phyloP scores from a whole-genome alignment of 2,329 filamentous ascomycete species.

The Diaporthe ampelina region DNA sequence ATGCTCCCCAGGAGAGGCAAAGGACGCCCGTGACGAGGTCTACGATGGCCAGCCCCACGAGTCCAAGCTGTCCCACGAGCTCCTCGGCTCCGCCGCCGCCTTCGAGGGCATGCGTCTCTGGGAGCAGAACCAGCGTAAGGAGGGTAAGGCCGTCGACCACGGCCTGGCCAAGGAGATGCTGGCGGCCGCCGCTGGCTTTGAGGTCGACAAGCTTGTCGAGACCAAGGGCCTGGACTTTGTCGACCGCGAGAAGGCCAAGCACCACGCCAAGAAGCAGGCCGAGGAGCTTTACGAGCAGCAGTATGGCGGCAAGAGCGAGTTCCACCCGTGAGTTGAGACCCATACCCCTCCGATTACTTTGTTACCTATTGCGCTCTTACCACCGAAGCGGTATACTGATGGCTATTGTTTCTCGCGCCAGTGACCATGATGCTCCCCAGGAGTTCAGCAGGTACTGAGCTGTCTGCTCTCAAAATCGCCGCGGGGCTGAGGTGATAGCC shows the following conservation, averaged over 20 bases:
- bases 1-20: constrained; percentile 54
- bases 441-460: constrained; percentile 38
- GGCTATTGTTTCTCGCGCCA: neutral
- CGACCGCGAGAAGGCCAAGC: constrained; percentile 70
- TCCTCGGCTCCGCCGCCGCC: constrained; percentile 80
- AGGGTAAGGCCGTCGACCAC: constrained; percentile 80
- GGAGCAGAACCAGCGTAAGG: constrained; percentile 79
- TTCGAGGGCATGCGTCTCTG: constrained; percentile 86
- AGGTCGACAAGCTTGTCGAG: constrained; percentile 83
- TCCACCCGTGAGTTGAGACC: constrained; percentile 66
- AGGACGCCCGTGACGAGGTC: constrained; percentile 59
- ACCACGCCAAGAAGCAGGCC: constrained; percentile 70
- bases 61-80: constrained; percentile 78
- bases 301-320: constrained; percentile 67
- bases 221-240: constrained; percentile 75
- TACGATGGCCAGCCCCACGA: constrained; percentile 64
- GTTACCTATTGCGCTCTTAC: neutral
- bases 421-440: constrained; percentile 33
- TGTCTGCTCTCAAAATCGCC: constrained; percentile 13
- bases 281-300: constrained; percentile 74
- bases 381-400: neutral
- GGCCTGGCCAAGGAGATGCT: constrained; percentile 83
- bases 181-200: constrained; percentile 78
- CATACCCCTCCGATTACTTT: neutral
- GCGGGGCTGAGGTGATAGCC: constrained; percentile 1